Conservation (phyloP, 495 filamentous ascomycete species). For the Neurospora discreta region DNA sequence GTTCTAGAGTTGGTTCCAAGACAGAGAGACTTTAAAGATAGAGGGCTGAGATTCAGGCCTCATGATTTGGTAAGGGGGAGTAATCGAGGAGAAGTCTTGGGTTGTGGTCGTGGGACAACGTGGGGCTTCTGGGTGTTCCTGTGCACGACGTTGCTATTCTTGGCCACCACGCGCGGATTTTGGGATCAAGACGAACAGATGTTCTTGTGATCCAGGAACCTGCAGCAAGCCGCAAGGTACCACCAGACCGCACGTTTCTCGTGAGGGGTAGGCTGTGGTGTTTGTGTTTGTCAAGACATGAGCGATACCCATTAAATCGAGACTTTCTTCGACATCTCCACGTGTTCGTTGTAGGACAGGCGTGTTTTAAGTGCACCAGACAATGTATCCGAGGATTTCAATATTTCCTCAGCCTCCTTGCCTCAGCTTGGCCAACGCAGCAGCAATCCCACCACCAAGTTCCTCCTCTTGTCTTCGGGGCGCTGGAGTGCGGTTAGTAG, state of each 20-base stretch:
- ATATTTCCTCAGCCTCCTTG: slow-evolving; percentile 21
- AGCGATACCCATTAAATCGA: neutral
- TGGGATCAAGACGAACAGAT: neutral
- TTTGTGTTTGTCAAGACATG: neutral
- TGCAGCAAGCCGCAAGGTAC: neutral
- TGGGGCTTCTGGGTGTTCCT: neutral
- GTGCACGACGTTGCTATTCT: neutral
- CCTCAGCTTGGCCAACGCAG: slow-evolving; percentile 40
- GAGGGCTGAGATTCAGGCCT: neutral
- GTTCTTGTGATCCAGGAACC: neutral
- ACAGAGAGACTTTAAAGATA: neutral
- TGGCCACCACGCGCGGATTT: neutral
- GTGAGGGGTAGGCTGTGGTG: neutral
- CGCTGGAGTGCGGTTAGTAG: slow-evolving; percentile 13
- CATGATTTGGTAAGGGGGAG: neutral
- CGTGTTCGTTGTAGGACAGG: neutral
- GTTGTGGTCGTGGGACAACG: neutral
- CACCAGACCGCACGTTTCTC: neutral
- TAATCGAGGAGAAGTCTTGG: neutral
- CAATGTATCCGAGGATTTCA: neutral
- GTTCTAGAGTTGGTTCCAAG: too few relatives aligned
- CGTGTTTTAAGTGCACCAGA: neutral
- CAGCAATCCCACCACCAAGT: slow-evolving; percentile 42
- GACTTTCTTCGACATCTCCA: neutral
- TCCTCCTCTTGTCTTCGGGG: slow-evolving; percentile 25